A percentile compares a stretch with the other conserved stretches of the same genome.
Evolutionary conservation across 768 basidiomycete genomes (phyloP).

Genomic region (Lactarius psammicola): DNA sequence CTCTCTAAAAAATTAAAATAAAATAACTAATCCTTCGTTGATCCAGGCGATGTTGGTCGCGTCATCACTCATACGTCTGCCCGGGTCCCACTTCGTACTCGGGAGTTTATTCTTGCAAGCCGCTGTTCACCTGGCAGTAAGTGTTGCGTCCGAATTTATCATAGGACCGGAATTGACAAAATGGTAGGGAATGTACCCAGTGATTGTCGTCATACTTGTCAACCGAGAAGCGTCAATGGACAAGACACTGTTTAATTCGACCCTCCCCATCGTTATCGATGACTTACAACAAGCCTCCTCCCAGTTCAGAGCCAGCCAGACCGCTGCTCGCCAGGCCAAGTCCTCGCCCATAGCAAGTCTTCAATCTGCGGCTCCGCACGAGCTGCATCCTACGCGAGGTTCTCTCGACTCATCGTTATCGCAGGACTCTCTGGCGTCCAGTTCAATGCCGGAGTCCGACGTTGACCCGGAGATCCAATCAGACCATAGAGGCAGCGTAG

Average conservation of each 20-base stretch:
- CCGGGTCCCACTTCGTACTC: background rate
- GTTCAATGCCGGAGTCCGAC: background rate
- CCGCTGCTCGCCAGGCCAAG: background rate
- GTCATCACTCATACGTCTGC: background rate
- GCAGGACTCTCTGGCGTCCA: background rate
- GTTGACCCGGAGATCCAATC: background rate
- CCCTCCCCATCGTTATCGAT: background rate
- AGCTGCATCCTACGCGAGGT: background rate
- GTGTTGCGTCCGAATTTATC: background rate
- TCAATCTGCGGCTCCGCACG: background rate
- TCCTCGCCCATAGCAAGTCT: background rate
- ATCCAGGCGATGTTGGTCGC: background rate
- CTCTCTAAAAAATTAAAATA: too few relatives aligned
- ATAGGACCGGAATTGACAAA: background rate
- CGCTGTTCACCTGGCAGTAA: background rate
- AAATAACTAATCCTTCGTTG: background rate
- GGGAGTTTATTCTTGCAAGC: background rate
- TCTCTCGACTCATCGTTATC: background rate
- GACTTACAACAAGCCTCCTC: background rate
- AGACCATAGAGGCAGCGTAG: background rate
- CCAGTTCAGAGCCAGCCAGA: background rate
- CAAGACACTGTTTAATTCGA: background rate
- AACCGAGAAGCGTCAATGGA: constrained; percentile 2
- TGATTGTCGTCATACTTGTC: background rate
- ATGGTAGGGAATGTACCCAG: background rate